Conservation (phyloP, 129 eudicot genomes). For the Chrysanthemum makinoi region DNA sequence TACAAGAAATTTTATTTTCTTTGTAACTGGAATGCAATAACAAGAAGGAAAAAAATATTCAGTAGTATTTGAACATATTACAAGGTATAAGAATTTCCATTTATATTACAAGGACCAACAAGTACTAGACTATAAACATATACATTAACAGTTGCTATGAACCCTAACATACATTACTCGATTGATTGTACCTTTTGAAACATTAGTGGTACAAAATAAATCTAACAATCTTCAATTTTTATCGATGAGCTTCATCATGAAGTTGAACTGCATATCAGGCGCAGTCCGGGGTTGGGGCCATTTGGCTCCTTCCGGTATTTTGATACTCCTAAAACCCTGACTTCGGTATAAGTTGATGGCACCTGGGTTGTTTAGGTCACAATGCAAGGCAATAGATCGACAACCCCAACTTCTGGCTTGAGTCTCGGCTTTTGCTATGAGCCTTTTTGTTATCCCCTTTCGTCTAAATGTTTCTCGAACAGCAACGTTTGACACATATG, state of each 20-base stretch:
- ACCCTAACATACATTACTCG: slow-evolving; percentile 22
- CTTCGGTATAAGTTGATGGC: slow-evolving; percentile 60
- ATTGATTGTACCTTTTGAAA: slow-evolving; percentile 14
- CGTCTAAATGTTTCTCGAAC: slow-evolving; percentile 70
- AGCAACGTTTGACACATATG: slow-evolving; percentile 85
- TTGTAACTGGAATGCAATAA: no score
- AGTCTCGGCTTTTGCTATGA: slow-evolving; percentile 72
- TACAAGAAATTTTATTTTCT: neutral
- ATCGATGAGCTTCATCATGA: slow-evolving; percentile 83
- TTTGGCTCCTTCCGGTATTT: slow-evolving; percentile 71
- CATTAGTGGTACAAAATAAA: slow-evolving; percentile 3
- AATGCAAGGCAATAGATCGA: slow-evolving; percentile 77
- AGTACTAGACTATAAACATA: slow-evolving; percentile 29
- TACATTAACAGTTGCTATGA: slow-evolving; percentile 22
- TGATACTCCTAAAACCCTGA: slow-evolving; percentile 64
- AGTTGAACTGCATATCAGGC: slow-evolving; percentile 66
- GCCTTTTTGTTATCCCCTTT: slow-evolving; percentile 83
- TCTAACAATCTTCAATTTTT: slow-evolving; percentile 27
- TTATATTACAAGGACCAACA: slow-evolving; percentile 32
- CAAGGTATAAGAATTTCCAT: slow-evolving; percentile 17
- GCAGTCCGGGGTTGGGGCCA: slow-evolving; percentile 91
- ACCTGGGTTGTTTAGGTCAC: slow-evolving; percentile 69
- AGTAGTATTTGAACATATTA: neutral
- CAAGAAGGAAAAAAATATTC: neutral
- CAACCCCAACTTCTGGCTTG: slow-evolving; percentile 90